phyloP scores from a whole-genome alignment of 2,329 filamentous ascomycete species.

The Aspergillus oerlinghausenensis region DNA sequence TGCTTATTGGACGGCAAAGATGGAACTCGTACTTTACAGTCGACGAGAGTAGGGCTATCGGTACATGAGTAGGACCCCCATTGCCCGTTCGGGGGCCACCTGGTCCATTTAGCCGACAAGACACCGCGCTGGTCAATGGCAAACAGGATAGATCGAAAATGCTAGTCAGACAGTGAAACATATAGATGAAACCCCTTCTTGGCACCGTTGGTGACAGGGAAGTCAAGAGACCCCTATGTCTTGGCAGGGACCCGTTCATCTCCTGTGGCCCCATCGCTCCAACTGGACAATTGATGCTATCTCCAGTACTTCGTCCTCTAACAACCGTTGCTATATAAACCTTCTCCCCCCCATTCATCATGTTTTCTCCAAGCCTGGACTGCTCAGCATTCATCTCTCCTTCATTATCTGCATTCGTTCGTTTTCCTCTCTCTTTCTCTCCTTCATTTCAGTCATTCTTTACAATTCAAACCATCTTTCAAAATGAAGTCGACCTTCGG shows the following conservation, averaged over 20 bases:
- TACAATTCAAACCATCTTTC: neutral
- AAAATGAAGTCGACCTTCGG: constrained; percentile 19
- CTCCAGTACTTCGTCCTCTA: neutral
- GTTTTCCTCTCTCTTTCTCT: constrained; percentile 1
- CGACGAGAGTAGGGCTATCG: neutral
- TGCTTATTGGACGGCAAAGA: neutral
- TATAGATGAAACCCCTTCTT: neutral
- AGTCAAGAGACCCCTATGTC: neutral
- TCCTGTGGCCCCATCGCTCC: neutral
- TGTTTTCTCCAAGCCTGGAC: neutral
- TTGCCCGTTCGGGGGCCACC: neutral
- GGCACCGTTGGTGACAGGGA: neutral
- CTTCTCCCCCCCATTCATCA: neutral
- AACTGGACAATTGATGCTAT: neutral
- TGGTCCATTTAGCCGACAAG: neutral
- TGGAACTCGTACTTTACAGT: neutral
- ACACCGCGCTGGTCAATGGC: neutral
- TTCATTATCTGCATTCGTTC: constrained; percentile 3
- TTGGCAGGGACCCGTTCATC: neutral
- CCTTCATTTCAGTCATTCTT: neutral
- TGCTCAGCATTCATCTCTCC: neutral
- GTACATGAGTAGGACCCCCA: neutral
- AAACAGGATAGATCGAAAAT: neutral
- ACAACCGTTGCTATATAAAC: neutral
- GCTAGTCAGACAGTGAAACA: neutral